A percentile compares a stretch with the other conserved stretches of the same genome.
Evolutionary conservation across 192 early-diverging fungal species (phyloP).

Genomic region (Rhizophagus clarus): DNA sequence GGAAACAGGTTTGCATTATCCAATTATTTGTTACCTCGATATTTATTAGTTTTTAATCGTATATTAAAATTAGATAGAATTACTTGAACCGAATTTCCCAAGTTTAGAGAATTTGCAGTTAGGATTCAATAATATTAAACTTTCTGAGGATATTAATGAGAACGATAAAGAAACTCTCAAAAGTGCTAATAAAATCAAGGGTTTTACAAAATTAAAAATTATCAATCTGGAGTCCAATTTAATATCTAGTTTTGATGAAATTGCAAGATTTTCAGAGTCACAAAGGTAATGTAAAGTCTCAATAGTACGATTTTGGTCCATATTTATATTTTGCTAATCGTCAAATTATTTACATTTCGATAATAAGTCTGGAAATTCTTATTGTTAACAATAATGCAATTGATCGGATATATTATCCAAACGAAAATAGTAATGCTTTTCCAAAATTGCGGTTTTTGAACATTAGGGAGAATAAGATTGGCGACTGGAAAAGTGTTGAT

Average conservation of each 20-base stretch:
- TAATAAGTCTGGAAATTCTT: constrained; percentile 42
- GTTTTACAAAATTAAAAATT: constrained; percentile 47
- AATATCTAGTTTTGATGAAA: constrained; percentile 47
- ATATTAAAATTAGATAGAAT: constrained; percentile 30
- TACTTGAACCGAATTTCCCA: constrained; percentile 46
- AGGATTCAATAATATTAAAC: constrained; percentile 45
- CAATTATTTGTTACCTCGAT: not conserved
- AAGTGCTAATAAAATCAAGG: constrained; percentile 30
- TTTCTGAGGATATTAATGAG: constrained; percentile 26
- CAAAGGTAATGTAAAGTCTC: constrained; percentile 42
- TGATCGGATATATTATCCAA: constrained; percentile 19
- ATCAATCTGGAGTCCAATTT: constrained; percentile 55
- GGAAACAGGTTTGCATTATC: constrained; percentile 36
- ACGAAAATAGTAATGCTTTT: constrained; percentile 14
- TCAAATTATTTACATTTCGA: not conserved
- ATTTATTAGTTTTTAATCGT: not conserved
- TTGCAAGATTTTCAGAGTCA: constrained; percentile 41
- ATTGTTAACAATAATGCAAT: constrained; percentile 39
- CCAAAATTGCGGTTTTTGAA: constrained; percentile 45
- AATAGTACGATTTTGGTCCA: not conserved
- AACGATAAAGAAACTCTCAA: not conserved
- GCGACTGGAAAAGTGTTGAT: constrained; percentile 48
- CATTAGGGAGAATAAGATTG: constrained; percentile 49
- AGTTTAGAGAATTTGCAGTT: constrained; percentile 55
- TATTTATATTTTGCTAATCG: not conserved